Evolutionary conservation across 768 basidiomycete species (phyloP), one percentile per base, ranked within the genome.

Genomic region (Amylocystis lapponica): DNA sequence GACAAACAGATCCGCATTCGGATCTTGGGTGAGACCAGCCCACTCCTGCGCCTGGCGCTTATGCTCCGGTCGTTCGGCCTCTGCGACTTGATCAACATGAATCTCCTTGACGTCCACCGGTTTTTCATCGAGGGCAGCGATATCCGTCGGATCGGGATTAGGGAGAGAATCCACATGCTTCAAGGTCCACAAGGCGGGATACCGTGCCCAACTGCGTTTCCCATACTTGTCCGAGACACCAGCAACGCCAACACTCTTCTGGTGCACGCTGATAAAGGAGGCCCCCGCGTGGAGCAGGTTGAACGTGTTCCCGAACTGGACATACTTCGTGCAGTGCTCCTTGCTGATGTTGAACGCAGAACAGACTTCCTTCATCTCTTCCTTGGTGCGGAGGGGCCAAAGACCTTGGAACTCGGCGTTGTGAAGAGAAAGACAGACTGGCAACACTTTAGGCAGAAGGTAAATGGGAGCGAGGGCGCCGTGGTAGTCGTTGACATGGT

Each of bases 151-250:
- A 65, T 92, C 91, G 4, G 93, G 93, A 66, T 96, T 96, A 7
- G 93, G 92, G 27, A 96, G 67, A 5, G 93, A 95, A 62, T 95
- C 93, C 49, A 96, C 93, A 51, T 92, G 91, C 57, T 91, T 92
- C 46, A 96, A 70, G 3, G 92, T 95, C 93, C 93, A 96, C 3
- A 96, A 72, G 12, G 93, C 93, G 22, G 93, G 93, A 64, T 96
- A 96, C 41, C 93, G 82, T 36, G 93, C 93, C 93, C 93, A 96
- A 53, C 83, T 86, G 34, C 93, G 90, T 66, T 96, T 96, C 20
- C 93, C 93, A 56, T 96, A 94, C 66, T 96, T 96, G 74, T 96
- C 93, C 2, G 93, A 96, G 30, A 96, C 93, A 71, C 93, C 93
- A 31, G 93, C 93, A 17, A 95, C 93, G 60, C 93, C 93, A 25